phyloP scores from a whole-genome alignment of 208 protist genomes.

The Crithidia fasciculata region DNA sequence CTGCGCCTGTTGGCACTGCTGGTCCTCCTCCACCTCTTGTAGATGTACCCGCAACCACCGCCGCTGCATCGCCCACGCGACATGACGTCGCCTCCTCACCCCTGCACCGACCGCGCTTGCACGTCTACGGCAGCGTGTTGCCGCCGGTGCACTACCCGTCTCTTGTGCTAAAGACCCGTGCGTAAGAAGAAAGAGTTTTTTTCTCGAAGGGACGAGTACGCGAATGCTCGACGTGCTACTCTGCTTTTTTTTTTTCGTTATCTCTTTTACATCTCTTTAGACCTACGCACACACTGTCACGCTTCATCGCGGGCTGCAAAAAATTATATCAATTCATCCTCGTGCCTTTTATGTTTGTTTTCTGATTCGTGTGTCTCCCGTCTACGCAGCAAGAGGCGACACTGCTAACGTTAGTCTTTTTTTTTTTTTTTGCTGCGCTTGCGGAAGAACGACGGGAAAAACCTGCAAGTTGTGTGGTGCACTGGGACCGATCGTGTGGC shows the following conservation, averaged over 20 bases:
- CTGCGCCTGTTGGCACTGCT: neutral
- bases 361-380: too few relatives aligned
- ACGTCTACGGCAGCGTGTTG: conserved; percentile 30
- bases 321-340: neutral
- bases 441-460: neutral
- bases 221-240: neutral
- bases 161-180: conserved; percentile 13
- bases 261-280: neutral
- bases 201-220: neutral
- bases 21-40: neutral
- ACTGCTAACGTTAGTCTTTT: too few relatives aligned
- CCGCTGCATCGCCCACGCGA: neutral
- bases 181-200: neutral
- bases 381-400: too few relatives aligned
- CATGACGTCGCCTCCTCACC: neutral
- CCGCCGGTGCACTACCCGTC: conserved; percentile 31
- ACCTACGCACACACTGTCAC: neutral
- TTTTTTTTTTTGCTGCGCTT: neutral
- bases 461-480: neutral
- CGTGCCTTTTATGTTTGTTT: neutral
- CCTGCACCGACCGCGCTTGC: neutral
- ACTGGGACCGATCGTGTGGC: too few relatives aligned
- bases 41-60: neutral
- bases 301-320: too few relatives aligned
- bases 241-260: neutral